phyloP scores from a whole-genome alignment of 169 alveolate genomes.

The Plasmodium blacklocki region DNA sequence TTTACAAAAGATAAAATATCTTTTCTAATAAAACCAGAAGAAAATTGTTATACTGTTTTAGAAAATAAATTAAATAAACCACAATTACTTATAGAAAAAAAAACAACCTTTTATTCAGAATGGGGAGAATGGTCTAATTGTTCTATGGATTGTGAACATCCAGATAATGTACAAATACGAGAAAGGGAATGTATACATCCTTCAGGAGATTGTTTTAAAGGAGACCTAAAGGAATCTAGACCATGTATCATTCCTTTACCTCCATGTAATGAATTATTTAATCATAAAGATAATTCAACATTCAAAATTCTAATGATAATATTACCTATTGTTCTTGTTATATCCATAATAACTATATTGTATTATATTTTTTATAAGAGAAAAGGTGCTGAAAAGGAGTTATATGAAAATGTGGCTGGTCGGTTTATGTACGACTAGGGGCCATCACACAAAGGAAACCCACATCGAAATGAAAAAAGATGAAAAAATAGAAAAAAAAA shows the following conservation, averaged over 20 bases:
- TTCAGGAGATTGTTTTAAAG: conserved; percentile 58
- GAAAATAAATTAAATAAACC: conserved; percentile 66
- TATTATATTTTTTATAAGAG: conserved; percentile 47
- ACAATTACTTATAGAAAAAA: conserved; percentile 39
- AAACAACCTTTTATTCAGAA: conserved; percentile 37
- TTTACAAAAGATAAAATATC: conserved; percentile 60
- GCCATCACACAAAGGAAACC: no score
- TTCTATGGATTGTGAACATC: conserved; percentile 64
- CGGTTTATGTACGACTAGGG: conserved; percentile 63
- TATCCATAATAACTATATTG: conserved; percentile 24
- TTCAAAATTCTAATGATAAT: conserved; percentile 29
- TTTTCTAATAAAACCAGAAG: conserved; percentile 54
- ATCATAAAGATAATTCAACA: conserved; percentile 21
- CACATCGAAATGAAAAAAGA: no score
- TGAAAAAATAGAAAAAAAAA: background rate
- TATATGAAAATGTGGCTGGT: conserved; percentile 72
- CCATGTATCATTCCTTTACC: conserved; percentile 48
- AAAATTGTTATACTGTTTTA: conserved; percentile 42
- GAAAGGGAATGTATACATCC: conserved; percentile 47
- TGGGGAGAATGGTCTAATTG: conserved; percentile 77
- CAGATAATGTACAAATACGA: conserved; percentile 60
- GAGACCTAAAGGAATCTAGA: conserved; percentile 66
- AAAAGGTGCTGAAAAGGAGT: conserved; percentile 72
- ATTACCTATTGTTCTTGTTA: conserved; percentile 32
- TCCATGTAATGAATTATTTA: conserved; percentile 26